A percentile compares a stretch with the other conserved stretches of the same genome.
Evolutionary conservation across 2,329 filamentous ascomycete species (phyloP).

Genomic region (Ustilaginoidea virens): DNA sequence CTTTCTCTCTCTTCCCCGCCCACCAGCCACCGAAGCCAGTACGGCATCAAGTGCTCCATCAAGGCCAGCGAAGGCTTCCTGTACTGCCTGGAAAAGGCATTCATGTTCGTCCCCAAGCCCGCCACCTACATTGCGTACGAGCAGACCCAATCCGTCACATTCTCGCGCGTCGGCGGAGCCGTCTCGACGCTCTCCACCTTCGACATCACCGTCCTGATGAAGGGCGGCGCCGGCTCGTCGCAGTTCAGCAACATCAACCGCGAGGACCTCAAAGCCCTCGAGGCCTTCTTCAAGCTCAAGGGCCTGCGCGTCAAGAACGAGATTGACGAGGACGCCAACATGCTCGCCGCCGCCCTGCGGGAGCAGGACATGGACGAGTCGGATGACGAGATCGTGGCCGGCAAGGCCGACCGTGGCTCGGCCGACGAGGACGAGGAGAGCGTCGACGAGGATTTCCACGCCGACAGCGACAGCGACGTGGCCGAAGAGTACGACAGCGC

Average conservation of each 20-base stretch:
- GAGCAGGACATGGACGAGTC: slow-evolving; percentile 72
- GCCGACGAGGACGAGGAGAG: slow-evolving; percentile 95
- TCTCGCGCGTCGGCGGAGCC: slow-evolving; percentile 88
- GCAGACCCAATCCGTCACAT: slow-evolving; percentile 78
- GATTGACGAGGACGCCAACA: slow-evolving; percentile 82
- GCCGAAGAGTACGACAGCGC: slow-evolving; percentile 91
- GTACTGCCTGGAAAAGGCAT: slow-evolving; percentile 94
- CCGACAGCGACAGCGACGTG: slow-evolving; percentile 84
- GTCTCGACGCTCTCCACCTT: slow-evolving; percentile 91
- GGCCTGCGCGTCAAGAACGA: slow-evolving; percentile 95
- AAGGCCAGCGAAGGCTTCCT: slow-evolving; percentile 97
- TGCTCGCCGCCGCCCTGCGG: slow-evolving; percentile 66
- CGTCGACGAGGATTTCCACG: slow-evolving; percentile 89
- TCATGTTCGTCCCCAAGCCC: slow-evolving; percentile 98
- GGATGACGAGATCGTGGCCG: slow-evolving; percentile 64
- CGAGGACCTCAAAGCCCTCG: slow-evolving; percentile 91
- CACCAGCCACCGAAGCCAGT: slow-evolving; percentile 69
- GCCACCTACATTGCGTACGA: slow-evolving; percentile 96
- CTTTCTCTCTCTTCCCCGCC: no score
- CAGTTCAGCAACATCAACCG: slow-evolving; percentile 99
- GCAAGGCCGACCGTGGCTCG: slow-evolving; percentile 63
- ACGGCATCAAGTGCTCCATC: slow-evolving; percentile 98
- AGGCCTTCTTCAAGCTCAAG: slow-evolving; percentile 95
- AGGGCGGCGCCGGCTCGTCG: slow-evolving; percentile 71
- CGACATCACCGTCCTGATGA: slow-evolving; percentile 87